Conservation (phyloP, 169 alveolate species). For the Cryptosporidium meleagridis region DNA sequence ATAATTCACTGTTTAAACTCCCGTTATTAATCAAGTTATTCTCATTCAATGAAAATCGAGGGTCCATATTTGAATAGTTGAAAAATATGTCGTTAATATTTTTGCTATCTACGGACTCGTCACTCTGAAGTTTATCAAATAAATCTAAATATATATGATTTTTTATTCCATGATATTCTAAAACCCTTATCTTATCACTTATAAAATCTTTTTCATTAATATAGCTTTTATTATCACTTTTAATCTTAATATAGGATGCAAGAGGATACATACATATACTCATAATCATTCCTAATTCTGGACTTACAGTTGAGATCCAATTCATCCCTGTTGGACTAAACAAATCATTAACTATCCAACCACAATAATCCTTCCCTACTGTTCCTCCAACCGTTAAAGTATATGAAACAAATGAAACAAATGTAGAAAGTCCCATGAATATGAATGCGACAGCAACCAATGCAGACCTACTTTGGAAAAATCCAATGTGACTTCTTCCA, state of each 20-base stretch:
- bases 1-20: not conserved
- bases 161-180: slow-evolving; percentile 10
- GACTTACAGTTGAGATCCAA: slow-evolving; percentile 47
- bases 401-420: slow-evolving; percentile 30
- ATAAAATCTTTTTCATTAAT: not conserved
- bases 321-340: slow-evolving; percentile 43
- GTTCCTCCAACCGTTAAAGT: slow-evolving; percentile 40
- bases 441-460: slow-evolving; percentile 66
- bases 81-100: not conserved
- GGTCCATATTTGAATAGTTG: not conserved
- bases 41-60: not conserved
- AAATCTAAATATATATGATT: slow-evolving; percentile 1
- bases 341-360: slow-evolving; percentile 50
- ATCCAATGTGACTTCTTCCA: slow-evolving; percentile 54
- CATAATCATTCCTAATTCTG: slow-evolving; percentile 51
- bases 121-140: not conserved
- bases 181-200: slow-evolving; percentile 8
- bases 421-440: slow-evolving; percentile 33
- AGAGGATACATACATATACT: slow-evolving; percentile 49
- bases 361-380: slow-evolving; percentile 58
- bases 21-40: not conserved
- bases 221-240: not conserved
- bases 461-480: slow-evolving; percentile 65
- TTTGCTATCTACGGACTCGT: not conserved
- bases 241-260: slow-evolving; percentile 33